These are phyloP conservation scores for Pythium diclinum DNA, from an alignment of 352 stramenopile genomes.

Conservation along the genomic window DNA sequence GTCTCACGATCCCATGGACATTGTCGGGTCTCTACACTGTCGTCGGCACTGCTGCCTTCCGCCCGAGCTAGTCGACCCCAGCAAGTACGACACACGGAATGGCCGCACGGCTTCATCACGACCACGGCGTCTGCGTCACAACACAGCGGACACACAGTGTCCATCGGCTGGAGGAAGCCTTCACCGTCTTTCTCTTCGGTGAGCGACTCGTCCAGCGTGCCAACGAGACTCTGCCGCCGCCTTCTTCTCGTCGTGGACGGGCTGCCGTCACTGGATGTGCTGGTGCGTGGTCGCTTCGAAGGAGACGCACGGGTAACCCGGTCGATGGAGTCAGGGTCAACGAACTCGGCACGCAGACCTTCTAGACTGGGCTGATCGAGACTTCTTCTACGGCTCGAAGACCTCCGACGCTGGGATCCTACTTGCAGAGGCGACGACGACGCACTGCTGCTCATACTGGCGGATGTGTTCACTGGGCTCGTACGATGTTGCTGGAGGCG, in stretches of 20 bases:
- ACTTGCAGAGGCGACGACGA: neutral
- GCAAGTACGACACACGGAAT: constrained; percentile 45
- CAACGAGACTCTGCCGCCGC: constrained; percentile 24
- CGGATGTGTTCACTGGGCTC: neutral
- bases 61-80: constrained; percentile 25
- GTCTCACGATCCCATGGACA: constrained; percentile 67
- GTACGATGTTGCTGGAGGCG: neutral
- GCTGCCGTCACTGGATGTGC: constrained; percentile 3
- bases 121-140: constrained; percentile 41
- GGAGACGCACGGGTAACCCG: neutral
- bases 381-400: constrained; percentile 11
- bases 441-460: neutral
- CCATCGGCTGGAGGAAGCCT: constrained; percentile 1
- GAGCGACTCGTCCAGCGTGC: constrained; percentile 7
- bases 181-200: constrained; percentile 10
- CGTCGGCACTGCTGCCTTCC: neutral
- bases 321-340: neutral
- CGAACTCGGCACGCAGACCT: constrained; percentile 9
- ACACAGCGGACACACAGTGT: constrained; percentile 42
- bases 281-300: neutral
- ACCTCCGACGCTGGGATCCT: neutral
- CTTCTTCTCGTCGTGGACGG: constrained; percentile 7
- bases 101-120: constrained; percentile 52
- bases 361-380: constrained; percentile 20
- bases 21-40: constrained; percentile 21